These are phyloP conservation scores for Phytomonas sp. DNA, from an alignment of 208 protist species.

Conservation along the genomic window DNA sequence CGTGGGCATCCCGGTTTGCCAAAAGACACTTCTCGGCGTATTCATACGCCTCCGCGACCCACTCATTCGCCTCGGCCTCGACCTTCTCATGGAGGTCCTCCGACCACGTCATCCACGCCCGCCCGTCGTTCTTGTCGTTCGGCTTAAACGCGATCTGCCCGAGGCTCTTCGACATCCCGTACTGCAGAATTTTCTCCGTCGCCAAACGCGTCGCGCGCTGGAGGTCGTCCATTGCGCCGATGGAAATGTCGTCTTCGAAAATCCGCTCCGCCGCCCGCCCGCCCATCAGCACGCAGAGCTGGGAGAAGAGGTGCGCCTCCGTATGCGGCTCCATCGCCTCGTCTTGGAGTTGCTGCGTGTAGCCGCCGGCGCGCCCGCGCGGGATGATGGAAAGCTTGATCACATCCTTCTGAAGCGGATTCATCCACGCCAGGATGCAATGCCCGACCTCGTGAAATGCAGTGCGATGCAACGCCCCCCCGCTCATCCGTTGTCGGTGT, in stretches of 20 bases:
- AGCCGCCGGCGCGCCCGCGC: constrained; percentile 81
- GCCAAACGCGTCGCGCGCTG: constrained; percentile 82
- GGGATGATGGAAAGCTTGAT: constrained; percentile 91
- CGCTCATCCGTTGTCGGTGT: constrained; percentile 87
- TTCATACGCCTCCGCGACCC: constrained; percentile 62
- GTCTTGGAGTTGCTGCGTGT: constrained; percentile 89
- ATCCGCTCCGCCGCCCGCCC: constrained; percentile 84
- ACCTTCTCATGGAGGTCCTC: constrained; percentile 84
- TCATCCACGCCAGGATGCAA: constrained; percentile 91
- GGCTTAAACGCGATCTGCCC: constrained; percentile 85
- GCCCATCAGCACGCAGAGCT: constrained; percentile 87
- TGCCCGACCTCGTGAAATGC: constrained; percentile 98
- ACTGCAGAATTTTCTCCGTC: constrained; percentile 84
- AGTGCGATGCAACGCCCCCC: constrained; percentile 70
- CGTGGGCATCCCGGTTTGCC: constrained; percentile 62
- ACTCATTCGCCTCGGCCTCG: constrained; percentile 66
- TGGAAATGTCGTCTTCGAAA: constrained; percentile 83
- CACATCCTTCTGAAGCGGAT: constrained; percentile 85
- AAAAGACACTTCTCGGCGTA: constrained; percentile 62
- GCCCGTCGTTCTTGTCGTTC: constrained; percentile 82
- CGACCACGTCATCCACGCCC: constrained; percentile 85
- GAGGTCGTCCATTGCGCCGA: constrained; percentile 88
- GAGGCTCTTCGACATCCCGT: constrained; percentile 84
- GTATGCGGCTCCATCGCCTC: constrained; percentile 87
- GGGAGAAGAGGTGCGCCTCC: constrained; percentile 80